Conservation (phyloP, 768 basidiomycete genomes). For the Cystobasidiopsis lactophilus region DNA sequence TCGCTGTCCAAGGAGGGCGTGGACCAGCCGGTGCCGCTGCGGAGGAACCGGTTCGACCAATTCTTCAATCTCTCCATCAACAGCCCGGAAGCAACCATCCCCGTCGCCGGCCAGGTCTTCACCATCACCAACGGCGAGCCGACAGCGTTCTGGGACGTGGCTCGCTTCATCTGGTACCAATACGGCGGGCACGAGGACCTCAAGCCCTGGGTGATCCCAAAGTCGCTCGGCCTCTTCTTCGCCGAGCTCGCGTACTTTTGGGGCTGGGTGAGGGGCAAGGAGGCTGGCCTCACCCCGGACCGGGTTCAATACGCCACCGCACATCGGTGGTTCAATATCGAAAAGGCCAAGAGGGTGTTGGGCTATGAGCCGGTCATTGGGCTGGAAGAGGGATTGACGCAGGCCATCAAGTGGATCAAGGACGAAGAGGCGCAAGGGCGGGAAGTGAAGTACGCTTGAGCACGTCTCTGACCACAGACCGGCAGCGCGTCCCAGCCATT, state of each 20-base stretch:
- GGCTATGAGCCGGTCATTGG: conserved; percentile 85
- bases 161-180: conserved; percentile 52
- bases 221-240: conserved; percentile 30
- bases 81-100: conserved; percentile 23
- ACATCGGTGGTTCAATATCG: conserved; percentile 74
- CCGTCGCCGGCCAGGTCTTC: conserved; percentile 79
- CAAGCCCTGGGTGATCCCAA: conserved; percentile 11
- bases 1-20: neutral
- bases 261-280: conserved; percentile 48
- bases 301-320: conserved; percentile 61
- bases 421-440: conserved; percentile 7
- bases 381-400: conserved; percentile 62
- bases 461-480: no score
- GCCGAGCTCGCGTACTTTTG: conserved; percentile 54
- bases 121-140: conserved; percentile 97
- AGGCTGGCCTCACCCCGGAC: conserved; percentile 65
- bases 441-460: no score
- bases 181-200: conserved; percentile 28
- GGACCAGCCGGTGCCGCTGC: conserved; percentile 6
- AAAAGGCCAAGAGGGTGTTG: conserved; percentile 65
- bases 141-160: conserved; percentile 86
- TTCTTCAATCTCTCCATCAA: conserved; percentile 8
- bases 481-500: no score
- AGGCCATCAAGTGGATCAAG: conserved; percentile 33
- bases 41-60: conserved; percentile 20